phyloP scores from a whole-genome alignment of 805 yeast species.

The Saccharomycopsis fodiens region DNA sequence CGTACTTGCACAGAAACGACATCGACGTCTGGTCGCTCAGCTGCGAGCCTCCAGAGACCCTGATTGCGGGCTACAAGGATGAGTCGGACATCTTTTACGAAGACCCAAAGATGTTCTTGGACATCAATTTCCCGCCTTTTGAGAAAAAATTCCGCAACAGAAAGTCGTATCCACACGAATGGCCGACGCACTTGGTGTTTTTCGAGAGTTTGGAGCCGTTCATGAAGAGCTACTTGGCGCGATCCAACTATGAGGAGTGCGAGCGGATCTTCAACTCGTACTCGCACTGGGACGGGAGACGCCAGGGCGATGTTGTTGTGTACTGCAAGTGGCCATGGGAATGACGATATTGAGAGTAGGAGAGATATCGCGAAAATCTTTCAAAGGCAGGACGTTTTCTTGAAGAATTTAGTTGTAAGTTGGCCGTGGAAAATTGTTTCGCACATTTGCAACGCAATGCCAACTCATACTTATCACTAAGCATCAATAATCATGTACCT shows the following conservation, averaged over 20 bases:
- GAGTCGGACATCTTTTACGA: slow-evolving; percentile 82
- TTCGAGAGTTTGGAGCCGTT: slow-evolving; percentile 56
- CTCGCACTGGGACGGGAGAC: slow-evolving; percentile 79
- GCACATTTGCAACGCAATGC: too few species aligned
- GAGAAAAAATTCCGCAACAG: slow-evolving; percentile 24
- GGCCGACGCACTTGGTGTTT: slow-evolving; percentile 72
- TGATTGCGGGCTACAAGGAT: slow-evolving; percentile 47
- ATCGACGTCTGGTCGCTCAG: slow-evolving; percentile 69
- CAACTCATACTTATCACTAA: too few species aligned
- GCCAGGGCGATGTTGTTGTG: slow-evolving; percentile 72
- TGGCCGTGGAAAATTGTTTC: too few species aligned
- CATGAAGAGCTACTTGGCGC: slow-evolving; percentile 34
- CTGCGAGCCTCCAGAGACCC: slow-evolving; percentile 77
- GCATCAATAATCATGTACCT: too few species aligned
- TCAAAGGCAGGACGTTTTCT: too few species aligned
- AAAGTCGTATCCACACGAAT: slow-evolving; percentile 31
- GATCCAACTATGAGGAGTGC: slow-evolving; percentile 38
- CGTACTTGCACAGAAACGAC: slow-evolving; percentile 56
- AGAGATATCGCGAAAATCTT: too few species aligned
- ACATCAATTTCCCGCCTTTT: slow-evolving; percentile 41
- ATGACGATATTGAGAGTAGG: too few species aligned
- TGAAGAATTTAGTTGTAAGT: too few species aligned
- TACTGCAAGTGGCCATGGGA: slow-evolving; percentile 39
- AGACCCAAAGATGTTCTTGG: slow-evolving; percentile 52
- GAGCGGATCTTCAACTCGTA: slow-evolving; percentile 65